Percentiles rank a stretch among this genome's conserved stretches.
phyloP scores from a whole-genome alignment of 78 protist species.

The Dictyostelium capitatum region DNA sequence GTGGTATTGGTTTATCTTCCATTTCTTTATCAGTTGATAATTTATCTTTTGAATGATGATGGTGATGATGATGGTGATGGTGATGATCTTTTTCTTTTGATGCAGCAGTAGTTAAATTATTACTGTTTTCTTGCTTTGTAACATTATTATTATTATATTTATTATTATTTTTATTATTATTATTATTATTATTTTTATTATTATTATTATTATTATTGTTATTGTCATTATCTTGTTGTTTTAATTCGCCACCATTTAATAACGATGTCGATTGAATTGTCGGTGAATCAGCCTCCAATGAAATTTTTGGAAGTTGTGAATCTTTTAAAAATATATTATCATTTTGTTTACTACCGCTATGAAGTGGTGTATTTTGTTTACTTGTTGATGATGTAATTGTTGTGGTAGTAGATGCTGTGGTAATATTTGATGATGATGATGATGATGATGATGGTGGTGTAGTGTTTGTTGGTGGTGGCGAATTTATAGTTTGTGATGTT shows the following conservation, averaged over 20 bases:
- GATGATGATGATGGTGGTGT: not conserved
- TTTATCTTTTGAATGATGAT: not conserved
- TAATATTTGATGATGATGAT: not conserved
- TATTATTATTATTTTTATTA: not conserved
- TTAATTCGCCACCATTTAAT: not conserved
- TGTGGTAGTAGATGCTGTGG: conserved; percentile 1
- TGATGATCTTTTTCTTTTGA: not conserved
- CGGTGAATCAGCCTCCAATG: conserved; percentile 33
- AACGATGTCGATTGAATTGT: conserved; percentile 3
- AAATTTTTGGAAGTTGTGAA: conserved; percentile 46
- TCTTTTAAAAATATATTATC: not conserved
- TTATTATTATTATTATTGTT: too few relatives aligned
- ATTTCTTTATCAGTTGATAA: conserved; percentile 8
- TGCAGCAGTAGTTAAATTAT: not conserved
- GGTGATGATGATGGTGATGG: not conserved
- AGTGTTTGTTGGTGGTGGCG: not conserved
- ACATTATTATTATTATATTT: not conserved
- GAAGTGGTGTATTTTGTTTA: not conserved
- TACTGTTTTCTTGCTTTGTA: not conserved
- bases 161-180: not conserved
- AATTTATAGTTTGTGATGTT: not conserved
- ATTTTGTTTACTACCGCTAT: not conserved
- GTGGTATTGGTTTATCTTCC: not conserved
- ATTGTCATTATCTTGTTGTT: too few relatives aligned
- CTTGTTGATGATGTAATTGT: not conserved